Conservation (phyloP, 345 rosid genomes). For the Gossypium turneri region DNA sequence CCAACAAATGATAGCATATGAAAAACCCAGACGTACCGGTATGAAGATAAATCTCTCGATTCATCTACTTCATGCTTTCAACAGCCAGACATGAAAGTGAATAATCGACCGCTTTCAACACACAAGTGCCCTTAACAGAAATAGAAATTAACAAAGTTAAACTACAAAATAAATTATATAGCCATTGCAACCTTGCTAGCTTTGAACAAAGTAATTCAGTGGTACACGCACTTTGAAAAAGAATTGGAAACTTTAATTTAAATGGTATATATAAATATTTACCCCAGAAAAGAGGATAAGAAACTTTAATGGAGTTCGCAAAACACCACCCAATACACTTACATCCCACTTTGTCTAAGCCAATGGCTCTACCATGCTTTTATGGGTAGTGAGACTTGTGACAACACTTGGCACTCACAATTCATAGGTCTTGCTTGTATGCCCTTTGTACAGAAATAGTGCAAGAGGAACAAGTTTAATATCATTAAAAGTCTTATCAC, state of each 20-base stretch:
- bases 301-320: neutral
- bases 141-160: too few relatives aligned
- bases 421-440: conserved; percentile 17
- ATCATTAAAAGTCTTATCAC: neutral
- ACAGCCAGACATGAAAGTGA: neutral
- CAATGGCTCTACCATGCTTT: conserved; percentile 24
- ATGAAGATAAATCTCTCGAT: neutral
- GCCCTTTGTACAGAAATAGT: conserved; percentile 8
- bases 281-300: neutral
- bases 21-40: neutral
- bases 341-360: conserved; percentile 20
- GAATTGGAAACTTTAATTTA: neutral
- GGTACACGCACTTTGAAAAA: neutral
- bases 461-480: conserved; percentile 10
- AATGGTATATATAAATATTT: neutral
- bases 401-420: conserved; percentile 30
- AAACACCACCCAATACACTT: neutral
- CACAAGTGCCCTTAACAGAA: too few relatives aligned
- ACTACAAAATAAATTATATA: neutral
- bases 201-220: neutral
- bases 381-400: neutral
- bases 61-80: neutral
- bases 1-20: neutral
- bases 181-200: neutral
- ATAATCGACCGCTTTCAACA: too few relatives aligned